Conservation (phyloP, 2,329 filamentous ascomycete genomes). For the Penicillium frequentans region DNA sequence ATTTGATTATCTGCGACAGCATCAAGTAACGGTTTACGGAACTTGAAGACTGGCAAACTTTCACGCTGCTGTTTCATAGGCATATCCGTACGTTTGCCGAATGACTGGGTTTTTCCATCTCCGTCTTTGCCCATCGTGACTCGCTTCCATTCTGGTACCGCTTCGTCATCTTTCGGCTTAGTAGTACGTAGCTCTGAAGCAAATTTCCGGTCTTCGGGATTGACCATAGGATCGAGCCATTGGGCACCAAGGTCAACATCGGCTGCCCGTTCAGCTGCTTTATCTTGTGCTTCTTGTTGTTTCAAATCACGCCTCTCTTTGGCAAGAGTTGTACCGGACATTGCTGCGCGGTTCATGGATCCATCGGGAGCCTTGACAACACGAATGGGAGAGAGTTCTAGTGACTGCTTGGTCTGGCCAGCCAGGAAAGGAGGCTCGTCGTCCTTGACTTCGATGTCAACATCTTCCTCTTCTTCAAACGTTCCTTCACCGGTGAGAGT, state of each 20-base stretch:
- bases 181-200: conserved; percentile 79
- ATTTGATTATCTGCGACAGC: conserved; percentile 87
- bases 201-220: conserved; percentile 81
- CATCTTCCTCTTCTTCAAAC: conserved; percentile 90
- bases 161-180: conserved; percentile 59
- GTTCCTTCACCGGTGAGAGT: conserved; percentile 82
- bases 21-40: conserved; percentile 82
- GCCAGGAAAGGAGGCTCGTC: conserved; percentile 95
- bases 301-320: conserved; percentile 88
- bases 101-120: conserved; percentile 69
- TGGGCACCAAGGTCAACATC: conserved; percentile 84
- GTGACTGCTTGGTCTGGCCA: conserved; percentile 92
- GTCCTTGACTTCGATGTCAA: conserved; percentile 94
- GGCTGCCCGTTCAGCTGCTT: conserved; percentile 69
- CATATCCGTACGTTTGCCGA: conserved; percentile 84
- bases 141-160: conserved; percentile 89
- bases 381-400: conserved; percentile 91
- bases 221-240: conserved; percentile 97
- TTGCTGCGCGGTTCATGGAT: conserved; percentile 94
- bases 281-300: conserved; percentile 81
- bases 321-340: conserved; percentile 84
- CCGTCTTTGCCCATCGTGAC: conserved; percentile 58
- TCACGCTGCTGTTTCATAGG: conserved; percentile 95
- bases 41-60: conserved; percentile 82
- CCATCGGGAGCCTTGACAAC: conserved; percentile 97